Conservation (phyloP, 148 eudicot genomes). For the Beta vulgaris region DNA sequence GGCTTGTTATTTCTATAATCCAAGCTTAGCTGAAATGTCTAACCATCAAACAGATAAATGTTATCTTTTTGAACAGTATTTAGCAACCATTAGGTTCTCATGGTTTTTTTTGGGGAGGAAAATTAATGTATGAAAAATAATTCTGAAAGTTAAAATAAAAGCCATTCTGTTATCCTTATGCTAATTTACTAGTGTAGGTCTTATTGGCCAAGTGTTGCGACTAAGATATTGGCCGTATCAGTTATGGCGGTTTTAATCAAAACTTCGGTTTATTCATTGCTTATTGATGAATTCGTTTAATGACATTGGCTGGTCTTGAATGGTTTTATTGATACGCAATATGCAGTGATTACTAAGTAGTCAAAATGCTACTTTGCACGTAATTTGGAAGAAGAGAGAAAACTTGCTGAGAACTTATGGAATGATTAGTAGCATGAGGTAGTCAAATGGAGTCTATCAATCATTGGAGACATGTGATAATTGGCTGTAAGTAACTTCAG, state of each 20-base stretch:
- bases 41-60: background rate
- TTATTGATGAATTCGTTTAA: background rate
- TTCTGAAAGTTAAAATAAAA: too few species aligned
- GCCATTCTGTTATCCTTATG: too few species aligned
- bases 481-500: background rate
- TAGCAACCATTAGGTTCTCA: background rate
- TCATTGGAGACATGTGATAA: background rate
- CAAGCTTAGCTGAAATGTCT: background rate
- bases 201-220: background rate
- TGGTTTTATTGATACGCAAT: background rate
- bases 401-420: background rate
- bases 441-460: background rate
- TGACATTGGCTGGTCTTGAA: background rate
- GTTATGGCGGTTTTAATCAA: background rate
- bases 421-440: background rate
- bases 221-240: background rate
- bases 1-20: background rate
- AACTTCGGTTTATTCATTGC: background rate
- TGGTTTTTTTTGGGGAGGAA: background rate
- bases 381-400: background rate
- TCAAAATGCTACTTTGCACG: background rate
- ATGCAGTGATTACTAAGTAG: background rate
- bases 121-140: background rate
- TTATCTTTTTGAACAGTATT: background rate
- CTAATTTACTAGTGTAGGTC: background rate